Conservation (phyloP, 192 early-diverging fungal genomes). For the Coemansia sp. region DNA sequence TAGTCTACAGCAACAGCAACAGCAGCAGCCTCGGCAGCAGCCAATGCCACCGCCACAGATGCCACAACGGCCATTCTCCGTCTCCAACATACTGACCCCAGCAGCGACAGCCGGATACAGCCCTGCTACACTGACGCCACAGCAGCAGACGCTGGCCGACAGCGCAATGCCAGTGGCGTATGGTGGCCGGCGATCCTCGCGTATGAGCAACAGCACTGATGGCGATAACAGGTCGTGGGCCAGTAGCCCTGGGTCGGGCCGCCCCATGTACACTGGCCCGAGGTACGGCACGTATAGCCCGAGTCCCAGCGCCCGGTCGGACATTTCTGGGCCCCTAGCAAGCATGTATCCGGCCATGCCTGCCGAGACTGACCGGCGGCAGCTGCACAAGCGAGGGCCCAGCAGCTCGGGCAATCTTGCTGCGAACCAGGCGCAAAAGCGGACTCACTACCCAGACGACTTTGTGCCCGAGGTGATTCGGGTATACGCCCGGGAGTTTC, state of each 20-base stretch:
- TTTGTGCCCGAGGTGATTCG: conserved; percentile 37
- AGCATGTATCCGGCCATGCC: neutral
- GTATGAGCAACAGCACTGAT: conserved; percentile 4
- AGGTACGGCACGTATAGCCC: conserved; percentile 3
- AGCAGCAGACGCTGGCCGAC: conserved; percentile 1
- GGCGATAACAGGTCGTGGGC: conserved; percentile 1
- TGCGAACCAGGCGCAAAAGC: too few relatives aligned
- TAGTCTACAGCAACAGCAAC: neutral
- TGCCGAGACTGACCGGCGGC: neutral
- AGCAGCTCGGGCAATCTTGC: too few relatives aligned
- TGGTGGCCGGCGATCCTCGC: conserved; percentile 5
- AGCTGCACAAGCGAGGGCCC: neutral
- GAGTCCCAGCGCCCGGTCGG: conserved; percentile 7
- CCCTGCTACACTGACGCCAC: too few relatives aligned
- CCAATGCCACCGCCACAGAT: neutral
- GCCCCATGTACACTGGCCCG: neutral
- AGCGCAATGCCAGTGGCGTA: neutral
- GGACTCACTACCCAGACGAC: conserved; percentile 9
- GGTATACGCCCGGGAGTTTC: conserved; percentile 36
- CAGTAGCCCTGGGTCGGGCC: neutral
- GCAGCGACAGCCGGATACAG: too few relatives aligned
- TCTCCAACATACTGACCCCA: conserved; percentile 9
- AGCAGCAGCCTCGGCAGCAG: conserved; percentile 1
- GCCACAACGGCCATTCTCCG: conserved; percentile 2
- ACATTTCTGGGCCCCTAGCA: neutral